These are phyloP conservation scores for Oehlia diaphana DNA, from an alignment of 192 early-diverging fungal species.

Conservation along the genomic window DNA sequence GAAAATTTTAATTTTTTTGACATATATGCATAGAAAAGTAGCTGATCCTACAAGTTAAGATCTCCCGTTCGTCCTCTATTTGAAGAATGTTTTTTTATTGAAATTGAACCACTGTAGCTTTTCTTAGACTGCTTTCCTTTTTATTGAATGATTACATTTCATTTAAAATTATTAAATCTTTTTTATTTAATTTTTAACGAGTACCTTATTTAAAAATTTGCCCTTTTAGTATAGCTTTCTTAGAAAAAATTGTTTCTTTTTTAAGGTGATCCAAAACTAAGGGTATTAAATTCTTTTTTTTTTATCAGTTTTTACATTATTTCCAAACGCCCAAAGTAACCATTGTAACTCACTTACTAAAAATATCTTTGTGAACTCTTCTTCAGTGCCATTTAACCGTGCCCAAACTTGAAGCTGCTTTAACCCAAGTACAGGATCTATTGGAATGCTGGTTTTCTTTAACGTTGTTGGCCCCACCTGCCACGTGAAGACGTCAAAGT, in stretches of 20 bases:
- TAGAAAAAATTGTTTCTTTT: no score
- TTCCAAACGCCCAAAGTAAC: no score
- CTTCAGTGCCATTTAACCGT: not conserved
- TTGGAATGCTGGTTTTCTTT: no score
- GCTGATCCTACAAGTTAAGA: not conserved
- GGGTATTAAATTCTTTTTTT: not conserved
- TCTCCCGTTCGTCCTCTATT: no score
- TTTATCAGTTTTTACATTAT: no score
- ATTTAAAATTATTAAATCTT: no score
- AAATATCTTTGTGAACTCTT: not conserved
- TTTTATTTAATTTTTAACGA: no score
- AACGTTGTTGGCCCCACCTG: no score
- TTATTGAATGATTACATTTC: no score
- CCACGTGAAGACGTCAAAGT: no score
- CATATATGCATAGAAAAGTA: not conserved
- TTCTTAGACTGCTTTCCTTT: not conserved
- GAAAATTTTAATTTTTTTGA: no score
- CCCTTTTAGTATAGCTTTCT: not conserved
- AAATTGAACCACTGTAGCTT: not conserved
- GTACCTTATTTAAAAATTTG: not conserved
- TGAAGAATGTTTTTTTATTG: not conserved
- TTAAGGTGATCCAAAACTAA: not conserved
- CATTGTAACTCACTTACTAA: no score
- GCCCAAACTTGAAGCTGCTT: constrained; percentile 1
- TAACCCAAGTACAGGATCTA: not conserved